These are phyloP conservation scores for Globisporangium cystogenes DNA, from an alignment of 352 stramenopile species.

Conservation along the genomic window DNA sequence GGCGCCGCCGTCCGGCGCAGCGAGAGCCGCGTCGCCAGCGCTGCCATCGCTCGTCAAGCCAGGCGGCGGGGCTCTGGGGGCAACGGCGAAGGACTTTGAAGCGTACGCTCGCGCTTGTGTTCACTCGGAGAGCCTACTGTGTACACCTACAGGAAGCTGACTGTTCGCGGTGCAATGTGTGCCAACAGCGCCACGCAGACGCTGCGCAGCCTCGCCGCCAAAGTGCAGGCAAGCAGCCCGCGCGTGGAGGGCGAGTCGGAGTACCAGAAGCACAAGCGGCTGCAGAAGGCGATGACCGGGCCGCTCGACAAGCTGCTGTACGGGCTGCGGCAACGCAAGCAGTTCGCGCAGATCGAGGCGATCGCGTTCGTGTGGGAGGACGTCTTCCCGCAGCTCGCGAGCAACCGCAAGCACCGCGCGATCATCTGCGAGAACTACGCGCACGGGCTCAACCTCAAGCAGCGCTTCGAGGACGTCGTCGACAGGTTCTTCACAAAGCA, in stretches of 20 bases:
- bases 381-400: constrained; percentile 43
- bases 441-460: constrained; percentile 35
- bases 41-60: constrained; percentile 1
- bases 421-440: constrained; percentile 55
- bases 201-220: constrained; percentile 5
- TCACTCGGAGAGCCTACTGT: background rate
- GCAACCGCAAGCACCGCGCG: constrained; percentile 29
- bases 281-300: constrained; percentile 43
- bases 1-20: background rate
- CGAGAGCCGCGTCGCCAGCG: background rate
- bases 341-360: constrained; percentile 44
- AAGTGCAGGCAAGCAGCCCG: constrained; percentile 3
- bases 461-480: constrained; percentile 51
- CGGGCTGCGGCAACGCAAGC: constrained; percentile 19
- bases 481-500: constrained; percentile 30
- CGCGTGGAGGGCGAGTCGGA: constrained; percentile 18
- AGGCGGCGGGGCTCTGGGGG: background rate
- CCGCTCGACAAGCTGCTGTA: constrained; percentile 45
- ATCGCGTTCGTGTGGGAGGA: constrained; percentile 43
- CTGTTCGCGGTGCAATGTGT: background rate
- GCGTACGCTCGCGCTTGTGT: constrained; percentile 1
- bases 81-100: constrained; percentile 11
- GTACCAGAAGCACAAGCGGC: constrained; percentile 27
- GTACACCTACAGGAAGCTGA: too few relatives aligned
- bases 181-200: constrained; percentile 13